Base-by-base conservation (phyloP, 306 rosid genomes). In the Gynostemma pentaphyllum region DNA sequence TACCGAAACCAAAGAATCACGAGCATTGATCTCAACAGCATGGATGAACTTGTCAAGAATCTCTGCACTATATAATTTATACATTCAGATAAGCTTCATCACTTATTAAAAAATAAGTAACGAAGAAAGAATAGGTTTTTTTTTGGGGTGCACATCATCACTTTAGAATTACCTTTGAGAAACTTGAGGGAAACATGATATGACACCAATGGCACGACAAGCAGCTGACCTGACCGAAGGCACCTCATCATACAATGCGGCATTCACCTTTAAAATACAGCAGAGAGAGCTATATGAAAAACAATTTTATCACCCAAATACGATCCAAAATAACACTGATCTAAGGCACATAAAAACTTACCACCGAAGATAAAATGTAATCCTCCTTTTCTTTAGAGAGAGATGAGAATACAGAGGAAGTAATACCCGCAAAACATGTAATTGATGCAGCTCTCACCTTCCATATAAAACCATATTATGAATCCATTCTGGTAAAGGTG, bases 371-470 rank as follows among this genome's bases (percentile, higher is more conserved):
- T 65, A 81, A 69, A 72, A 92, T 75, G 75, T 82, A 82, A 56
- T 81, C 82, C 69, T 76, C 85, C 72, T 86, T 84, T 71, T 82
- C 87, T 80, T 76, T 73, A 6, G 75, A 3, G 62, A 88, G 80
- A 68, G 84, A 79, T 69, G 69, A 68, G 79, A 86, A 92, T 56
- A 92, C 96, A 7, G 90, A 62, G 34, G 95, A 88, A 69, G 98
- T 92, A 70, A 92, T 79, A 27, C 98, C 98, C 62, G 98, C 98
- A 78, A 86, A 92, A 78, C 98, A 92, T 5, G 96, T 92, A 71
- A 92, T 51, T 14, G 94, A 82, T 14, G 95, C 96, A 49, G 84
- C 90, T 75, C 95, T 86, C 82, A 86, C 98, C 98, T 92, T 80
- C 75, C 62, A 81, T 56, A 41, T 26, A 68, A 53, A 72, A 73